phyloP scores from a whole-genome alignment of 257 asterid genomes.

The Solanum rostratum region DNA sequence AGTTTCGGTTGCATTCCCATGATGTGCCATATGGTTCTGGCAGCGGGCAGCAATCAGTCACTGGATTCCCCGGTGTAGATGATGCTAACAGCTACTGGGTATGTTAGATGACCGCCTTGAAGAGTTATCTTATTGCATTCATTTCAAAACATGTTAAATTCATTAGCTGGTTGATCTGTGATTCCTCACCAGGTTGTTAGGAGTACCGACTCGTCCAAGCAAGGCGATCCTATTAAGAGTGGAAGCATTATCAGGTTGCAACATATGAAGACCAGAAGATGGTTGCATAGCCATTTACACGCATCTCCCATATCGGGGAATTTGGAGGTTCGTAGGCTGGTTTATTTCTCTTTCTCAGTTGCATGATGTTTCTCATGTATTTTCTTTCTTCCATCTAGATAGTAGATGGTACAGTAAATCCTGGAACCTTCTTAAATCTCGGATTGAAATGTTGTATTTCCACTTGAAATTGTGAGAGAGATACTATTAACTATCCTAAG shows the following conservation, averaged over 20 bases:
- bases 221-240: slow-evolving; percentile 73
- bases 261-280: slow-evolving; percentile 80
- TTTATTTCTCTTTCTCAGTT: background rate
- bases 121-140: background rate
- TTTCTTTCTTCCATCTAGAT: background rate
- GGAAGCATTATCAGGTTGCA: slow-evolving; percentile 68
- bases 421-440: background rate
- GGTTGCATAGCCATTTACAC: slow-evolving; percentile 99
- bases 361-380: background rate
- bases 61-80: slow-evolving; percentile 74
- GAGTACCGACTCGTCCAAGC: slow-evolving; percentile 60
- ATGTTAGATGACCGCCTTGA: slow-evolving; percentile 3
- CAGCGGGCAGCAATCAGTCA: slow-evolving; percentile 89
- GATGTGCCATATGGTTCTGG: slow-evolving; percentile 98
- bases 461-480: background rate
- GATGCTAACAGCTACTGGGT: slow-evolving; percentile 97
- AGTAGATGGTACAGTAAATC: background rate
- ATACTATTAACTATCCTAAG: background rate
- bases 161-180: background rate
- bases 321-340: slow-evolving; percentile 59
- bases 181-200: slow-evolving; percentile 48
- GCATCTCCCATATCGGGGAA: slow-evolving; percentile 97
- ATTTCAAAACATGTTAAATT: background rate
- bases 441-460: background rate
- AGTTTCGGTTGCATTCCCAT: slow-evolving; percentile 72